Conservation (phyloP, 306 rosid species). For the Castanea crenata region DNA sequence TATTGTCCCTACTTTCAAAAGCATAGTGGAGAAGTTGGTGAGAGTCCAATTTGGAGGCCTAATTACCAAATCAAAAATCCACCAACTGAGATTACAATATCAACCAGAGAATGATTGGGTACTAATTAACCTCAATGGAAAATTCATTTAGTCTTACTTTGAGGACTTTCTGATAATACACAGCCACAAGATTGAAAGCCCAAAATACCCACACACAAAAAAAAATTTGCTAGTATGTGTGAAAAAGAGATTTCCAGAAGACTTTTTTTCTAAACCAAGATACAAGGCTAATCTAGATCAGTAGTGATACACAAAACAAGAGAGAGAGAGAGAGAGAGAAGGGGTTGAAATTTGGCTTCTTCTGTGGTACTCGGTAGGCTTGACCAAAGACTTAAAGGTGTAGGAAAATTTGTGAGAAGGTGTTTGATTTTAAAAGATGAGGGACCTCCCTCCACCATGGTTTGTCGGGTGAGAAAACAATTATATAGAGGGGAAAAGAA, state of each 20-base stretch:
- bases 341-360: conserved; percentile 30
- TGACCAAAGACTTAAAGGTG: conserved; percentile 37
- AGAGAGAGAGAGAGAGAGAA: conserved; percentile 1
- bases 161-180: neutral
- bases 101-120: conserved; percentile 13
- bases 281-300: neutral
- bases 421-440: conserved; percentile 39
- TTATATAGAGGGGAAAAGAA: conserved; percentile 13
- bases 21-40: conserved; percentile 13
- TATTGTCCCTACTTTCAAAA: neutral
- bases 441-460: conserved; percentile 55
- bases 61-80: neutral
- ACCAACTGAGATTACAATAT: neutral
- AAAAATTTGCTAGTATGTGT: neutral
- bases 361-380: conserved; percentile 36
- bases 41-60: conserved; percentile 16
- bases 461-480: conserved; percentile 52
- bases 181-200: neutral
- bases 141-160: neutral
- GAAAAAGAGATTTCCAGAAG: neutral
- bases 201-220: neutral
- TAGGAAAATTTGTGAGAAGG: conserved; percentile 12
- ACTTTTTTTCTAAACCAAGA: conserved; percentile 13
- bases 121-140: neutral
- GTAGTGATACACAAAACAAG: conserved; percentile 18